Conservation (phyloP, 192 early-diverging fungal species). For the Coemansia sp. region DNA sequence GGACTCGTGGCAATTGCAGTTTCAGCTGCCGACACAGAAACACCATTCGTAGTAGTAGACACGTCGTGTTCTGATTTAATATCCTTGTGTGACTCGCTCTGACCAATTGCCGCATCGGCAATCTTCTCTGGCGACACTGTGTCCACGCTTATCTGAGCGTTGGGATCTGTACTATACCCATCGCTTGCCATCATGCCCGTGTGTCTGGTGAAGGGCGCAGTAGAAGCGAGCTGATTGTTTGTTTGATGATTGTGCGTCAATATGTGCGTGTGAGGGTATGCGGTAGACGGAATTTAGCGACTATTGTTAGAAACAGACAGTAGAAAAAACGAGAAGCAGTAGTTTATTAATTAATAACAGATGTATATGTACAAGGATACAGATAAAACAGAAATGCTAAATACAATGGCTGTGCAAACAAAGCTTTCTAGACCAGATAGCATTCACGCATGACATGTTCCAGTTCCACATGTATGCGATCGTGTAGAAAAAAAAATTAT, state of each 20-base stretch:
- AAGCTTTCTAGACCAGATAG: not conserved
- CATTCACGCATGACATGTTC: not conserved
- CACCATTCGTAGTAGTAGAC: not conserved
- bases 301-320: not conserved
- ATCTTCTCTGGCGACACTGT: conserved; percentile 34
- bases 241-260: no score
- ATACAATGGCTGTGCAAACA: not conserved
- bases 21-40: not conserved
- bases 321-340: not conserved
- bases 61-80: not conserved
- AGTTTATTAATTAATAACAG: not conserved
- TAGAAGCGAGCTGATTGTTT: not conserved
- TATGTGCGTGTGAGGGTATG: no score
- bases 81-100: not conserved
- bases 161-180: conserved; percentile 9
- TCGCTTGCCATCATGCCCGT: conserved; percentile 35
- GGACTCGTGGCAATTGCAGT: not conserved
- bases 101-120: conserved; percentile 13
- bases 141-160: conserved; percentile 25
- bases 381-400: conserved; percentile 2
- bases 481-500: not conserved
- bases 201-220: not conserved
- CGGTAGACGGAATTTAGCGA: no score
- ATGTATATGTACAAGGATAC: not conserved
- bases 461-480: not conserved